Evolutionary conservation across 2,329 filamentous ascomycete genomes (phyloP).

Genomic region (Byssothecium circinans): DNA sequence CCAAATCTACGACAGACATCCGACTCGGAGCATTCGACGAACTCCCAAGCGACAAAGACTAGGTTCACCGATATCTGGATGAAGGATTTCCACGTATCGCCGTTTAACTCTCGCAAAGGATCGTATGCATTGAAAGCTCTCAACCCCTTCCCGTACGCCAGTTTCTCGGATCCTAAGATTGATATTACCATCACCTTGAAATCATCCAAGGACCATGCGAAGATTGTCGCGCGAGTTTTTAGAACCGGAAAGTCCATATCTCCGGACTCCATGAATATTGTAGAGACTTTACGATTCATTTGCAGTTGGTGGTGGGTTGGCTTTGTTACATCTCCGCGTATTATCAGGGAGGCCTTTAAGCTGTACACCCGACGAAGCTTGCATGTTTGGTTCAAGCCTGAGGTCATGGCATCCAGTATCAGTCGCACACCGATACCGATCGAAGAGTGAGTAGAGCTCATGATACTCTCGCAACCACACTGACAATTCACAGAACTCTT

Average conservation of each 20-base stretch:
- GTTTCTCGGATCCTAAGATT: constrained; percentile 45
- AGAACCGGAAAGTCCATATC: constrained; percentile 57
- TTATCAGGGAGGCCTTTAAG: constrained; percentile 60
- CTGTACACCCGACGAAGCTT: constrained; percentile 61
- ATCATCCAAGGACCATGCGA: constrained; percentile 62
- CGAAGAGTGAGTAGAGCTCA: constrained; percentile 48
- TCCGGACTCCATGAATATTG: constrained; percentile 49
- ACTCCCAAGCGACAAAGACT: constrained; percentile 11
- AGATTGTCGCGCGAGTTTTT: constrained; percentile 63
- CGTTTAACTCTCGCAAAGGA: constrained; percentile 64
- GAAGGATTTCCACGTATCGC: constrained; percentile 77
- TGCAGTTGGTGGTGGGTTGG: constrained; percentile 68
- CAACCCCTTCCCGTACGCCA: constrained; percentile 45
- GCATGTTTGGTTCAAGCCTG: constrained; percentile 66
- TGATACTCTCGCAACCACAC: background rate
- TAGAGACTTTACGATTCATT: constrained; percentile 54
- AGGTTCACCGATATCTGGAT: constrained; percentile 58
- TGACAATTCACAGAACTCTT: constrained; percentile 28
- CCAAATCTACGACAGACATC: constrained; percentile 30
- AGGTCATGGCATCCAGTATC: constrained; percentile 61
- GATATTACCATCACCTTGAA: constrained; percentile 63
- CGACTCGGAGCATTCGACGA: constrained; percentile 8
- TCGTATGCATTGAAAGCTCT: constrained; percentile 51
- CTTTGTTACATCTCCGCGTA: constrained; percentile 66
- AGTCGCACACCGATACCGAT: constrained; percentile 54